Evolutionary conservation across 225 moss, liverwort and hornwort genomes (phyloP).

Genomic region (Pseudoscleropodium purum): DNA sequence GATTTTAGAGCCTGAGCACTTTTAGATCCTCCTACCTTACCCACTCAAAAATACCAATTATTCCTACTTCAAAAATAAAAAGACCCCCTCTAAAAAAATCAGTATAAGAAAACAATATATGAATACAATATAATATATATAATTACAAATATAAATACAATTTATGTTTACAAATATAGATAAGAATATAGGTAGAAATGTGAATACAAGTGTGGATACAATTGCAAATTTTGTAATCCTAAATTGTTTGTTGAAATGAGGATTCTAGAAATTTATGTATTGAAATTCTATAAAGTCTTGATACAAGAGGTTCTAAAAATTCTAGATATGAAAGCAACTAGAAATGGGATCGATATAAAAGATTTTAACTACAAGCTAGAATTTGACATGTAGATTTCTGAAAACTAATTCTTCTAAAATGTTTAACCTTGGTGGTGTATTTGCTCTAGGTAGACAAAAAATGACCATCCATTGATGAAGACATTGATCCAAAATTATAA

Average conservation of each 20-base stretch:
- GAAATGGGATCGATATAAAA: neutral
- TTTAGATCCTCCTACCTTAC: too few species aligned
- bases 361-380: neutral
- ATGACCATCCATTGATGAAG: neutral
- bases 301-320: neutral
- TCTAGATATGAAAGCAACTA: neutral
- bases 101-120: neutral
- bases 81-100: accelerated
- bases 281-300: neutral
- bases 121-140: neutral
- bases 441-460: neutral
- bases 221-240: neutral
- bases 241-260: neutral
- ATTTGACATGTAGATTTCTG: neutral
- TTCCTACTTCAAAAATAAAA: too few species aligned
- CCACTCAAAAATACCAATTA: too few species aligned
- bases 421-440: neutral
- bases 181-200: too few species aligned
- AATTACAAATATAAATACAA: neutral
- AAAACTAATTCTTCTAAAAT: neutral
- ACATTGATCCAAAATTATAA: neutral
- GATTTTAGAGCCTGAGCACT: too few species aligned
- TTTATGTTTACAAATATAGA: neutral
- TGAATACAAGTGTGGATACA: neutral
- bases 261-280: neutral